Evolutionary conservation across 306 rosid species (phyloP).

Genomic region (Sesbania bispinosa): DNA sequence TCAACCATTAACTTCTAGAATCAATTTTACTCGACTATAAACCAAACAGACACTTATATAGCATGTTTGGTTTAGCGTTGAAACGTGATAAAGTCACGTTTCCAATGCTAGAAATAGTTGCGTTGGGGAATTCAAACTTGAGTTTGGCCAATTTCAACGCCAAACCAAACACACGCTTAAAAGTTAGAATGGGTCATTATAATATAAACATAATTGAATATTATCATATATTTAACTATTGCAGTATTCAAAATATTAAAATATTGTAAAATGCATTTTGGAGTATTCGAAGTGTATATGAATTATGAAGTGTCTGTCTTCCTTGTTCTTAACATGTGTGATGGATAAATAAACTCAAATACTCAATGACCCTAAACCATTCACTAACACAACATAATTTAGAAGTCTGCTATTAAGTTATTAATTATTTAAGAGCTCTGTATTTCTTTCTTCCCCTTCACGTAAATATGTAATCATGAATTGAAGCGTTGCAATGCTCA

Average conservation of each 20-base stretch:
- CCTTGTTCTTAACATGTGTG: background rate
- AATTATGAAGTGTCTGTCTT: background rate
- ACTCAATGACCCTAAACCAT: no score
- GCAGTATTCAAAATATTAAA: background rate
- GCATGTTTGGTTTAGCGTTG: no score
- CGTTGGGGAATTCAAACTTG: no score
- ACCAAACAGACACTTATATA: no score
- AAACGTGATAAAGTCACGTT: no score
- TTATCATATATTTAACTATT: background rate
- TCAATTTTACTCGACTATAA: no score
- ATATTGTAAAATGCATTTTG: background rate
- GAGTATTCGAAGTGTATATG: background rate
- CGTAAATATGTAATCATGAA: background rate
- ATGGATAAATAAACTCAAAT: background rate
- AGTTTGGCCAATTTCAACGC: no score
- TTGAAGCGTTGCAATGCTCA: background rate
- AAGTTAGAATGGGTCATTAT: no score
- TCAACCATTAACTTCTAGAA: no score
- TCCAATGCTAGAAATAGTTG: no score
- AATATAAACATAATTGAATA: background rate
- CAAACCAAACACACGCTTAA: no score
- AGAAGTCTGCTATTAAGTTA: background rate
- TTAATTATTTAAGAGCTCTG: constrained; percentile 1
- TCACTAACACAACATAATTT: background rate
- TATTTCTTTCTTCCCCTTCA: background rate